phyloP scores from a whole-genome alignment of 139 green algal genomes.

The Dunaliella sp. region DNA sequence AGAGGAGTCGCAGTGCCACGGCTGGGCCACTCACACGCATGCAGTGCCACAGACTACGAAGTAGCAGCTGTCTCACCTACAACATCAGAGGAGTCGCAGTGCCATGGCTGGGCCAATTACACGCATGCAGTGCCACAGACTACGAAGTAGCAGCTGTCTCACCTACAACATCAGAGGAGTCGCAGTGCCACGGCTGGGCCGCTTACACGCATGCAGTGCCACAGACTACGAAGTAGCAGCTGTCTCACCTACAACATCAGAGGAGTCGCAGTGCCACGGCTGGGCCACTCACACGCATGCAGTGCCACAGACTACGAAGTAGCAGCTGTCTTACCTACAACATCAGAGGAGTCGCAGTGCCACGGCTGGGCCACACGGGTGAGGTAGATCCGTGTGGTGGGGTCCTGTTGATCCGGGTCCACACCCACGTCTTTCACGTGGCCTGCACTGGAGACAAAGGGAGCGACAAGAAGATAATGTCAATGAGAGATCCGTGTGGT shows the following conservation, averaged over 20 bases:
- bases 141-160: too few relatives aligned
- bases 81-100: too few relatives aligned
- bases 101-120: too few relatives aligned
- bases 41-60: background rate
- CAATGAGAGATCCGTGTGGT: constrained; percentile 66
- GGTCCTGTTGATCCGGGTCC: constrained; percentile 47
- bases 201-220: too few relatives aligned
- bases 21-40: too few relatives aligned
- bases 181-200: too few relatives aligned
- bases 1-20: constrained; percentile 54
- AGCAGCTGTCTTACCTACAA: constrained; percentile 43
- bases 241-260: constrained; percentile 61
- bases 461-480: too few relatives aligned
- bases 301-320: background rate
- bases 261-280: constrained; percentile 57
- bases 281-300: too few relatives aligned
- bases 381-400: constrained; percentile 64
- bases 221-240: too few relatives aligned
- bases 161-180: too few relatives aligned
- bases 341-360: constrained; percentile 58
- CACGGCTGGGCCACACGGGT: constrained; percentile 52
- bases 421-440: constrained; percentile 57
- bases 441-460: background rate
- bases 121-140: too few relatives aligned
- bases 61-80: background rate